A percentile compares a stretch with the other conserved stretches of the same genome.
Evolutionary conservation across 345 rosid genomes (phyloP).

Genomic region (Chamaenerion angustifolium): DNA sequence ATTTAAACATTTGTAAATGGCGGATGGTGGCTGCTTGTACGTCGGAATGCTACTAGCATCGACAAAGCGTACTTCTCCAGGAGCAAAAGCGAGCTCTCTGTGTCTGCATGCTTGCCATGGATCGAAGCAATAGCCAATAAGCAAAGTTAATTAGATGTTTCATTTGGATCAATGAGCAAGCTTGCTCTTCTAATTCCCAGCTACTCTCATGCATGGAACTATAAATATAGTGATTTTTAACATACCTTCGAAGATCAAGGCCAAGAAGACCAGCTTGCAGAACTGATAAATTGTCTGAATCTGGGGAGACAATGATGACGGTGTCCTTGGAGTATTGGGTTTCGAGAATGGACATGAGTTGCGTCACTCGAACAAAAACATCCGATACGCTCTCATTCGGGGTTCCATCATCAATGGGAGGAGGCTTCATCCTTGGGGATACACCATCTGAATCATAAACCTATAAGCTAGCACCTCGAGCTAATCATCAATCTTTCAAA

Average conservation of each 20-base stretch:
- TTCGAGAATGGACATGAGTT: constrained; percentile 91
- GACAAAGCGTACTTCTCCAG: constrained; percentile 71
- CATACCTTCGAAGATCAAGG: constrained; percentile 73
- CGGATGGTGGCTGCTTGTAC: constrained; percentile 81
- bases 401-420: constrained; percentile 85
- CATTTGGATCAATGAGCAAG: too few relatives aligned
- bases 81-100: constrained; percentile 51
- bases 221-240: too few relatives aligned
- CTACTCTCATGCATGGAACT: constrained; percentile 55
- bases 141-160: too few relatives aligned
- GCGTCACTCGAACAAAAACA: constrained; percentile 83
- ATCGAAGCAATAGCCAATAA: too few relatives aligned
- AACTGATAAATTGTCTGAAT: constrained; percentile 76
- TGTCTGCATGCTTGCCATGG: too few relatives aligned
- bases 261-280: constrained; percentile 78
- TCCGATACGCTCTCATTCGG: constrained; percentile 81
- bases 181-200: too few relatives aligned
- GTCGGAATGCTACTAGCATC: constrained; percentile 59
- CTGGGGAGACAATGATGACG: constrained; percentile 63
- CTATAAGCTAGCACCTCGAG: constrained; percentile 25
- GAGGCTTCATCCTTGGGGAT: constrained; percentile 71
- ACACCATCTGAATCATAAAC: constrained; percentile 69
- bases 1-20: constrained; percentile 61
- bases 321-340: constrained; percentile 82
- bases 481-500: too few relatives aligned